Conservation (phyloP, 2,329 filamentous ascomycete species). For the Penicillium sp. region DNA sequence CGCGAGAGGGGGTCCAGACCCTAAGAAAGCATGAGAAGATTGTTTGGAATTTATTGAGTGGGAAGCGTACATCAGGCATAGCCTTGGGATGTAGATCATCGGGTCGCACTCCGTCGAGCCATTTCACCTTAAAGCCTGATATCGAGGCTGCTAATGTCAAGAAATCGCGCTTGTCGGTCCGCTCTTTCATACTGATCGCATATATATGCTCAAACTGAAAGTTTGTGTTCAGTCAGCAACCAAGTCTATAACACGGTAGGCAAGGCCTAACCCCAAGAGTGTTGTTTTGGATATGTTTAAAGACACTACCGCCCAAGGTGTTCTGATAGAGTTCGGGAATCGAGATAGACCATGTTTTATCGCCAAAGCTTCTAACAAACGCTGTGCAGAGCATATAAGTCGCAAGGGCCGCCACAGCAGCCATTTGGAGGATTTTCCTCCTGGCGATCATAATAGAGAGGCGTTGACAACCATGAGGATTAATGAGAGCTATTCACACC, state of each 20-base stretch:
- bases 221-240: not conserved
- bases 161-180: constrained; percentile 52
- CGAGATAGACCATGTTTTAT: not conserved
- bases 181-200: constrained; percentile 47
- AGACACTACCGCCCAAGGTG: not conserved
- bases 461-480: not conserved
- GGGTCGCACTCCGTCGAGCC: constrained; percentile 44
- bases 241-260: not conserved
- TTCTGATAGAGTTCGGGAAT: not conserved
- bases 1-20: constrained; percentile 9
- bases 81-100: constrained; percentile 44
- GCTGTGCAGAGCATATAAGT: not conserved
- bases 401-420: not conserved
- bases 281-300: constrained; percentile 25
- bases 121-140: constrained; percentile 45
- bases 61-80: constrained; percentile 33
- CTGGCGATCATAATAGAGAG: not conserved
- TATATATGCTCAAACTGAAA: constrained; percentile 46
- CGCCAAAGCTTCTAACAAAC: not conserved
- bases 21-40: constrained; percentile 9
- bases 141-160: constrained; percentile 44
- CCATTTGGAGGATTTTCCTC: not conserved
- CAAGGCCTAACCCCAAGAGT: constrained; percentile 25
- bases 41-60: not conserved
- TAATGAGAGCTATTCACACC: not conserved